Evolutionary conservation across 805 yeast species (phyloP).

Genomic region (Wickerhamiella occidentalis): DNA sequence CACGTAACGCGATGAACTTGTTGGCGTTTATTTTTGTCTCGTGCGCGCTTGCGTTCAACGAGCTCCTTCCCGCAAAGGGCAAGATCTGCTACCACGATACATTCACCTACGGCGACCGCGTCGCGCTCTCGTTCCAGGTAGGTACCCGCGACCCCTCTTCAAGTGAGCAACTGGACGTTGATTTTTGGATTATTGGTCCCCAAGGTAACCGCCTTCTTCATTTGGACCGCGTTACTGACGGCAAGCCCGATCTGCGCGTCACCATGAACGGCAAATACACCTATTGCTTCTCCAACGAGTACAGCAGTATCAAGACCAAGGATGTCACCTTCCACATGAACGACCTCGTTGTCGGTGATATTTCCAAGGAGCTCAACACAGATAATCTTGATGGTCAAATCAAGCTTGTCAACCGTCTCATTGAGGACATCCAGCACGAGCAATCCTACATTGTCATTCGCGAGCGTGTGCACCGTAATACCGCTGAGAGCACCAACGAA

Average conservation of each 20-base stretch:
- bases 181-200: conserved; percentile 49
- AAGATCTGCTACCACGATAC: conserved; percentile 80
- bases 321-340: conserved; percentile 93
- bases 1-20: conserved; percentile 13
- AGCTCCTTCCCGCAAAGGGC: conserved; percentile 68
- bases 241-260: conserved; percentile 61
- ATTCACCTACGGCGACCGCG: conserved; percentile 69
- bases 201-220: conserved; percentile 40
- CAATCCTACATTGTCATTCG: conserved; percentile 82
- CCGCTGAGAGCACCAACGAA: conserved; percentile 94
- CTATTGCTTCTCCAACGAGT: conserved; percentile 88
- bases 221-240: conserved; percentile 56
- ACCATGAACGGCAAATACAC: conserved; percentile 58
- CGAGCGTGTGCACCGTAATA: conserved; percentile 95
- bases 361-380: conserved; percentile 65
- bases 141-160: conserved; percentile 60
- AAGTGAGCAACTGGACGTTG: conserved; percentile 33
- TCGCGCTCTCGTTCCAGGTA: conserved; percentile 82
- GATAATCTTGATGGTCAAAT: conserved; percentile 79
- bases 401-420: conserved; percentile 56
- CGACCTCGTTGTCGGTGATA: conserved; percentile 60
- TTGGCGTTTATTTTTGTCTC: conserved; percentile 14
- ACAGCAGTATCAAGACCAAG: conserved; percentile 54
- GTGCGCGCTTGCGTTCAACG: conserved; percentile 52
- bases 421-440: conserved; percentile 83